Evolutionary conservation across 2,329 filamentous ascomycete species (phyloP).

Genomic region (Mycogone perniciosa): DNA sequence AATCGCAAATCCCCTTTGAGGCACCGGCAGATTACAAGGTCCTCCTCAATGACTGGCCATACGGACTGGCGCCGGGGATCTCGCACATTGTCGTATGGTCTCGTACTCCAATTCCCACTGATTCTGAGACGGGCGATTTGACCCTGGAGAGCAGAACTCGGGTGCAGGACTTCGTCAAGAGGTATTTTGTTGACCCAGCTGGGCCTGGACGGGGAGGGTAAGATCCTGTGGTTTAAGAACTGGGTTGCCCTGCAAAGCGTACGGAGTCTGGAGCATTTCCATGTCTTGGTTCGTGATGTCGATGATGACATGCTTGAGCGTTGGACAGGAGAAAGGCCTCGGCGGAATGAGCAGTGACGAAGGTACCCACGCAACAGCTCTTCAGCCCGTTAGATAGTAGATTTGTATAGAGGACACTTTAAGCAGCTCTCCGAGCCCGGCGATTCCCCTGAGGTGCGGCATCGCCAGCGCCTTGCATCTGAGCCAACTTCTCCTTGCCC

Average conservation of each 20-base stretch:
- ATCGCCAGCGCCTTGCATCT: constrained; percentile 32
- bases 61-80: constrained; percentile 60
- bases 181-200: constrained; percentile 60
- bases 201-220: constrained; percentile 40
- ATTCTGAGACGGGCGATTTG: constrained; percentile 64
- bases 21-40: constrained; percentile 58
- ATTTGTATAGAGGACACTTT: constrained; percentile 14
- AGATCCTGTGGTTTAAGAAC: constrained; percentile 86
- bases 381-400: constrained; percentile 5
- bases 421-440: constrained; percentile 49
- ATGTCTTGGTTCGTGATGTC: constrained; percentile 60
- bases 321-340: constrained; percentile 46
- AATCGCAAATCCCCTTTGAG: constrained; percentile 45
- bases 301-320: constrained; percentile 44
- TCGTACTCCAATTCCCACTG: constrained; percentile 71
- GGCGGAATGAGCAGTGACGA: constrained; percentile 22
- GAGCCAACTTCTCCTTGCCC: constrained; percentile 47
- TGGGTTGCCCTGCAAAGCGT: constrained; percentile 87
- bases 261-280: constrained; percentile 80
- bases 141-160: constrained; percentile 57
- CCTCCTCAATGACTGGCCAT: constrained; percentile 89
- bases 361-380: neutral
- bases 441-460: constrained; percentile 42
- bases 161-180: constrained; percentile 64
- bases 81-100: constrained; percentile 91